Evolutionary conservation across 2,329 filamentous ascomycete genomes (phyloP), one percentile per base, ranked within the genome.

Genomic region (Drechslerella stenobrocha): DNA sequence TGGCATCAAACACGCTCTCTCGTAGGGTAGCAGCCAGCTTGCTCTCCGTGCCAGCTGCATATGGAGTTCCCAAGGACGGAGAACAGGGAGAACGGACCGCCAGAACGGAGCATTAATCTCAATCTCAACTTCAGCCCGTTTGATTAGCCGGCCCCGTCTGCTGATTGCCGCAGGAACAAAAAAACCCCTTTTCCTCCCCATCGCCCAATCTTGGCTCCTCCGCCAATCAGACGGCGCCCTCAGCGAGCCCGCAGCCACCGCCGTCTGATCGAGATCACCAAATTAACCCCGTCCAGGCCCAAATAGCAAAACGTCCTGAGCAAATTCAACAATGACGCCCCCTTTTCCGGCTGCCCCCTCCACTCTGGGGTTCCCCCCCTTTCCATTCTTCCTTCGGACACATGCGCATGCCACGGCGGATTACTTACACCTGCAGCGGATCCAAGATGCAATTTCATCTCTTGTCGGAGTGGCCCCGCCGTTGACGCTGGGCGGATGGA

Each of bases 161-260:
- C 42, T 48, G 51, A 51, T 52, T 52, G 30, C 52, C 58, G 60
- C 60, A 65, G 60, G 60, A 65, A 65, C 60, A 52, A 52, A 65
- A 51, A 35, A 34, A 26, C 26, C 28, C 35, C 22, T 30, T 15
- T 34, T 6, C 9, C 23, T 26, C 26, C n/a, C 20, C 24, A 20
- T 18, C 28, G 15, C 40, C 22, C 22, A 18, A n/a, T 18, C 6
- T 18, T 42, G 37, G 37, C 13, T 18, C 37, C 13, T 18, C 37
- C 13, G 37, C 37, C 37, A 42, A 42, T 42, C 13, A 42, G 18
- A 42, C n/a, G 15, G n/a, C 7, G 6, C n/a, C 2, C n/a, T 18
- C 13, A 18, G 37, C 37, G 15, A 42, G 15, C 13, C 2, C 34
- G 30, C 34, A 37, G 34, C 34, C 8, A 18, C 15, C 3, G 37